These are phyloP conservation scores for Grosmannia penicillata DNA, from an alignment of 2,329 filamentous ascomycete genomes.

Conservation along the genomic window DNA sequence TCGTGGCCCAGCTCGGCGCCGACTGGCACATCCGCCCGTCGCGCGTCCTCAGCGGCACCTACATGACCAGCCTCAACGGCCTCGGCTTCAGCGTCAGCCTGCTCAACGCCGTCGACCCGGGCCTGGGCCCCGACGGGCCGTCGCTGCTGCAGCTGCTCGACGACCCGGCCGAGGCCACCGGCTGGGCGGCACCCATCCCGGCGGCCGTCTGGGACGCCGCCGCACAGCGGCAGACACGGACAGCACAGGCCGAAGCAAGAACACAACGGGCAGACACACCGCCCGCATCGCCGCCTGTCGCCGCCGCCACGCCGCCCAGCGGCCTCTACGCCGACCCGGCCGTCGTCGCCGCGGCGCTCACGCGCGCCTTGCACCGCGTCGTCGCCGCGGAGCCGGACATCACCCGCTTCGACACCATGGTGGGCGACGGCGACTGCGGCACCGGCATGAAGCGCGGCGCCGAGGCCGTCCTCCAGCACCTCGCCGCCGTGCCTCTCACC, in stretches of 20 bases:
- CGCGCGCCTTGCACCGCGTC: slow-evolving; percentile 42
- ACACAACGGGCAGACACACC: slow-evolving; percentile 21
- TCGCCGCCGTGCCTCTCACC: slow-evolving; percentile 27
- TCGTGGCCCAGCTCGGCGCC: slow-evolving; percentile 44
- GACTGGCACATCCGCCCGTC: slow-evolving; percentile 46
- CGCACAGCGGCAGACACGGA: slow-evolving; percentile 19
- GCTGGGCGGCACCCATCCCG: slow-evolving; percentile 52
- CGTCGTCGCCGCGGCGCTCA: slow-evolving; percentile 35
- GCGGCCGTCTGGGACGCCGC: slow-evolving; percentile 48
- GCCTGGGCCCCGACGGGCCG: slow-evolving; percentile 40
- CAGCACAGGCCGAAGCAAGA: slow-evolving; percentile 43
- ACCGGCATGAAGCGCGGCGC: slow-evolving; percentile 75
- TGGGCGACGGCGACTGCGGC: slow-evolving; percentile 84
- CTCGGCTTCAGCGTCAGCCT: slow-evolving; percentile 61
- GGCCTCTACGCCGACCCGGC: slow-evolving; percentile 37
- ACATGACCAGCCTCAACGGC: slow-evolving; percentile 67
- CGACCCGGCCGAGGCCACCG: slow-evolving; percentile 51
- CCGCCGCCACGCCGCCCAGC: slow-evolving; percentile 24
- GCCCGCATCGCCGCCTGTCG: slow-evolving; percentile 16
- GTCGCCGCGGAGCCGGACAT: slow-evolving; percentile 56
- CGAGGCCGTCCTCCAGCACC: slow-evolving; percentile 45
- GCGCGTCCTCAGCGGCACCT: slow-evolving; percentile 53
- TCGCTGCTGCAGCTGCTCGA: slow-evolving; percentile 58
- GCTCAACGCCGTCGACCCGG: slow-evolving; percentile 46
- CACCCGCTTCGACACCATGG: slow-evolving; percentile 63